A percentile compares a stretch with the other conserved stretches of the same genome.
phyloP scores from a whole-genome alignment of 805 yeast genomes.

The Lipomyces orientalis region DNA sequence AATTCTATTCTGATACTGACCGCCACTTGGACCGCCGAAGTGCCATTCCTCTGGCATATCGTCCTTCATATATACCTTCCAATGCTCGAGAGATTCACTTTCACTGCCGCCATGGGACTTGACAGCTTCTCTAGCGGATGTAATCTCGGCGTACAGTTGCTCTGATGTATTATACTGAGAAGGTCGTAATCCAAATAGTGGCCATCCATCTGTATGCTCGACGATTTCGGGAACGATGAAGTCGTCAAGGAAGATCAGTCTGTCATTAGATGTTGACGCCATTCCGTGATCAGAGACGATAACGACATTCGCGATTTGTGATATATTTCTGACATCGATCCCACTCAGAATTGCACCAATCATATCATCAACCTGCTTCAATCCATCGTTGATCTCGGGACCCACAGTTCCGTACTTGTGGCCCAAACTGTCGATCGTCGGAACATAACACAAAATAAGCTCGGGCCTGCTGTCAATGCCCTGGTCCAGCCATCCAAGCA shows the following conservation, averaged over 20 bases:
- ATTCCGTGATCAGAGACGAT: conserved; percentile 92
- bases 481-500: conserved; percentile 70
- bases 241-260: conserved; percentile 77
- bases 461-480: conserved; percentile 68
- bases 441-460: conserved; percentile 76
- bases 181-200: conserved; percentile 79
- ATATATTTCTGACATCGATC: conserved; percentile 60
- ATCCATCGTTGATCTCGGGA: conserved; percentile 56
- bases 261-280: conserved; percentile 79
- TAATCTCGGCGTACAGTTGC: conserved; percentile 55
- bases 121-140: conserved; percentile 44
- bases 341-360: conserved; percentile 57
- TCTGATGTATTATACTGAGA: conserved; percentile 48
- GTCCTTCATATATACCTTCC: conserved; percentile 57
- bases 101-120: conserved; percentile 43
- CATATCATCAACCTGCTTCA: conserved; percentile 69
- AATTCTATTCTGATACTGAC: conserved; percentile 60
- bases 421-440: conserved; percentile 79
- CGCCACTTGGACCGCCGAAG: conserved; percentile 56
- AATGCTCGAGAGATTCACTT: conserved; percentile 40
- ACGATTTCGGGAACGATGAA: conserved; percentile 59
- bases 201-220: conserved; percentile 81
- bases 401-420: conserved; percentile 76
- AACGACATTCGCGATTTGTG: conserved; percentile 70
- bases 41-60: conserved; percentile 61